These are phyloP conservation scores for Lizonia empirigonia DNA, from an alignment of 2,329 filamentous ascomycete genomes.

Conservation along the genomic window DNA sequence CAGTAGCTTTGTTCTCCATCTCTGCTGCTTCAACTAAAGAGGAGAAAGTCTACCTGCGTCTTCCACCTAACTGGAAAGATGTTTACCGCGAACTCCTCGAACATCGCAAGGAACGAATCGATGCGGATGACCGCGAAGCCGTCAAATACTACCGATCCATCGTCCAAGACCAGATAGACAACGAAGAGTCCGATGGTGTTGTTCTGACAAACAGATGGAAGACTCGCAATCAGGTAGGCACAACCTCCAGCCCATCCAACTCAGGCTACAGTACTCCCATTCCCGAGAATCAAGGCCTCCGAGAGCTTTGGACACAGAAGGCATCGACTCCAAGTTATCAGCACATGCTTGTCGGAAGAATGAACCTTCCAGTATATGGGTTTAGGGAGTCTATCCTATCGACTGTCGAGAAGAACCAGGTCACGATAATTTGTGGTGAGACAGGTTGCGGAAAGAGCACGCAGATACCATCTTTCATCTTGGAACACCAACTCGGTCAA, in stretches of 20 bases:
- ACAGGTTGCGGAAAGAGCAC: constrained; percentile 98
- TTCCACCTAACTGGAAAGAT: constrained; percentile 82
- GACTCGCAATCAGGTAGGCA: constrained; percentile 44
- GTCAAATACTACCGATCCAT: constrained; percentile 72
- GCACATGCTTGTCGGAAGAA: constrained; percentile 77
- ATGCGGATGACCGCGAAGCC: constrained; percentile 70
- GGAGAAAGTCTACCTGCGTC: constrained; percentile 78
- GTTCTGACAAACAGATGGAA: constrained; percentile 78
- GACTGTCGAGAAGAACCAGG: constrained; percentile 78
- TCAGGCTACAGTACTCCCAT: constrained; percentile 40
- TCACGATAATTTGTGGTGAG: constrained; percentile 93
- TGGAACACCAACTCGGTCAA: constrained; percentile 83
- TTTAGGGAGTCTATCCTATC: constrained; percentile 80
- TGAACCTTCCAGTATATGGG: constrained; percentile 86
- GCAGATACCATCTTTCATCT: constrained; percentile 90
- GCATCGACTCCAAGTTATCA: constrained; percentile 65
- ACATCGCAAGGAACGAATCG: constrained; percentile 70
- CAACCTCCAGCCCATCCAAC: constrained; percentile 33
- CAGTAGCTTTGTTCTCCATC: constrained; percentile 78
- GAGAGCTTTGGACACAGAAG: constrained; percentile 60
- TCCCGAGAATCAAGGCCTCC: constrained; percentile 50
- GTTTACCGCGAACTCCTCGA: constrained; percentile 81
- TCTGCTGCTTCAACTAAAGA: constrained; percentile 81
- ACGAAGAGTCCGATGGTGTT: constrained; percentile 58
- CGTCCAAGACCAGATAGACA: constrained; percentile 70